Percentiles rank a stretch among this genome's conserved stretches.
These are phyloP conservation scores for Amanita muscaria DNA, from an alignment of 768 basidiomycete genomes.

Conservation along the genomic window DNA sequence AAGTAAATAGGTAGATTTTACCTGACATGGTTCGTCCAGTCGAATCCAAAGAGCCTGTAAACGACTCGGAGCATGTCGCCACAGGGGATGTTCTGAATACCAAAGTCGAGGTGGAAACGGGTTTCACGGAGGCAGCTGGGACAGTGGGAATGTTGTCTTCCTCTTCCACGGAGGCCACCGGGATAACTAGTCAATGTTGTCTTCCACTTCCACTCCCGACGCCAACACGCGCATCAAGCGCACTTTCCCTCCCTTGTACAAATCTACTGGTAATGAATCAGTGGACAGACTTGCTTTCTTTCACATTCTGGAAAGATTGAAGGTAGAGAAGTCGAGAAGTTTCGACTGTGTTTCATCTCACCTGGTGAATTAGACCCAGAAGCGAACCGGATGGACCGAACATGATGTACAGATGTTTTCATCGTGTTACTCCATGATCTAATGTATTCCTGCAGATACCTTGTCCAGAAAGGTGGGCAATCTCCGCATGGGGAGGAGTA, in stretches of 20 bases:
- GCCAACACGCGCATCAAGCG: slow-evolving; percentile 21
- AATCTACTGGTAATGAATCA: slow-evolving; percentile 39
- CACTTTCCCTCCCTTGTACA: slow-evolving; percentile 53
- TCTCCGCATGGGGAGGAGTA: not conserved
- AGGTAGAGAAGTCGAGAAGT: slow-evolving; percentile 45
- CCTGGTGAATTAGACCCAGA: slow-evolving; percentile 63
- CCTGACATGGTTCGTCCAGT: no score
- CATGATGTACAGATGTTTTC: slow-evolving; percentile 68
- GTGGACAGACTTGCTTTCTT: slow-evolving; percentile 81
- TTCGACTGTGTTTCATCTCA: not conserved
- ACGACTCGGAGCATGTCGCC: no score
- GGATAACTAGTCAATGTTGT: no score
- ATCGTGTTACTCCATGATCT: not conserved
- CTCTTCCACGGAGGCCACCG: no score
- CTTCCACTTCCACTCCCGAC: not conserved
- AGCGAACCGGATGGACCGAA: slow-evolving; percentile 92
- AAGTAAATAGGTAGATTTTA: no score
- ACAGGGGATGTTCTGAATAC: no score
- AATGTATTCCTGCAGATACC: slow-evolving; percentile 47
- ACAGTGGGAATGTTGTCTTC: no score
- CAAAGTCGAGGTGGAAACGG: no score
- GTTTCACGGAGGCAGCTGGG: no score
- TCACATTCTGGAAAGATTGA: slow-evolving; percentile 80
- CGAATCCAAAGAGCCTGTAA: no score
- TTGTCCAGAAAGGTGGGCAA: slow-evolving; percentile 64